Evolutionary conservation across 352 stramenopile genomes (phyloP).

Genomic region (Phytophthora pinifolia): DNA sequence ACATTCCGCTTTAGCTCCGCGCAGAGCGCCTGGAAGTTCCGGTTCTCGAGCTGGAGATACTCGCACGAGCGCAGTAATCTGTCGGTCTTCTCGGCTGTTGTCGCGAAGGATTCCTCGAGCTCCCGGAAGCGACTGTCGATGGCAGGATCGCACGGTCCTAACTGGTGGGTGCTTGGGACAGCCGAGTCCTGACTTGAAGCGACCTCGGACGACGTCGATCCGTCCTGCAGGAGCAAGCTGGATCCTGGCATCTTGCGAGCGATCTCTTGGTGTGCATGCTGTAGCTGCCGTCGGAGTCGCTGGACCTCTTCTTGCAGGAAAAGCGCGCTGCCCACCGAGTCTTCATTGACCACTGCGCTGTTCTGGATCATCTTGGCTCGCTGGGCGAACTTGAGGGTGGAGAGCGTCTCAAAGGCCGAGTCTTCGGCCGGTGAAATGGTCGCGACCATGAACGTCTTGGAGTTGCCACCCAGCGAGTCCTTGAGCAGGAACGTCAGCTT

Average conservation of each 20-base stretch:
- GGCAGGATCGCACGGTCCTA: conserved; percentile 32
- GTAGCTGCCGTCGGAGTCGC: conserved; percentile 54
- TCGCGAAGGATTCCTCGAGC: conserved; percentile 62
- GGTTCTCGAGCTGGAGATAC: conserved; percentile 52
- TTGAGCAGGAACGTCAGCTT: conserved; percentile 87
- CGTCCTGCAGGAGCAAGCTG: conserved; percentile 18
- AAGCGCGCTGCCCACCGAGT: conserved; percentile 57
- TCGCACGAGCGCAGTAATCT: conserved; percentile 54
- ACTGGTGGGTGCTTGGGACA: conserved; percentile 1
- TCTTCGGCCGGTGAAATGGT: conserved; percentile 83
- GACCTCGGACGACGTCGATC: conserved; percentile 3
- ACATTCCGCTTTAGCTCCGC: conserved; percentile 59
- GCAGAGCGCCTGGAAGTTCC: conserved; percentile 53
- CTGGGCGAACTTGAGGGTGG: conserved; percentile 85
- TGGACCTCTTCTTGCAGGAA: conserved; percentile 79
- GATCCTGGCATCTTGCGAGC: conserved; percentile 24
- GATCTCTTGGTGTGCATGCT: conserved; percentile 45
- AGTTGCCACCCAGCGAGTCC: conserved; percentile 84
- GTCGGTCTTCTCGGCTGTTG: conserved; percentile 60
- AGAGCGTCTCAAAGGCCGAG: conserved; percentile 83
- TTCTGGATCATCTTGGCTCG: conserved; percentile 87
- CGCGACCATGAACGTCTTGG: conserved; percentile 87
- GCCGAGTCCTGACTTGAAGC: conserved; percentile 20
- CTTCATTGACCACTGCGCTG: conserved; percentile 84
- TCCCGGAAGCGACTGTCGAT: conserved; percentile 53